A percentile compares a stretch with the other conserved stretches of the same genome.
These are phyloP conservation scores for Phytophthora aleatoria DNA, from an alignment of 352 stramenopile genomes.

Conservation along the genomic window DNA sequence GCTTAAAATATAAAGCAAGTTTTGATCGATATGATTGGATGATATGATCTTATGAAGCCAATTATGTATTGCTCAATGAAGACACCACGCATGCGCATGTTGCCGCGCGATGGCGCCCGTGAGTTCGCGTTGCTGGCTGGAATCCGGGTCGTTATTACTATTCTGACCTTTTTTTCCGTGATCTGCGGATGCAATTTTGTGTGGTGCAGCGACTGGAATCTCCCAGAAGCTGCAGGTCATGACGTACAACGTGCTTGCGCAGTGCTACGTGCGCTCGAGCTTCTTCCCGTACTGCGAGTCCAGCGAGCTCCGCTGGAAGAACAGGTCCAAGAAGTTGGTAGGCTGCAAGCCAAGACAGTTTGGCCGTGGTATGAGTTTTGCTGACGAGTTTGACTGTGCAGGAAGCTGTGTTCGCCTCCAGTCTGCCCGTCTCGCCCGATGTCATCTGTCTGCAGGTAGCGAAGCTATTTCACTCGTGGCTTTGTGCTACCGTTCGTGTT, in stretches of 20 bases:
- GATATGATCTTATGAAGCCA: constrained; percentile 1
- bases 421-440: constrained; percentile 65
- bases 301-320: constrained; percentile 72
- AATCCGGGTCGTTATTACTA: constrained; percentile 1
- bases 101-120: constrained; percentile 32
- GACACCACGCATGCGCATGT: constrained; percentile 35
- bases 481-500: background rate
- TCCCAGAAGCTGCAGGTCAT: constrained; percentile 69
- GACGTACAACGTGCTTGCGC: constrained; percentile 88
- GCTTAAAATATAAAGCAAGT: constrained; percentile 6
- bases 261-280: constrained; percentile 78
- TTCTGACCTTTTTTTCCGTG: constrained; percentile 5
- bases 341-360: background rate
- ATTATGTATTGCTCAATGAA: constrained; percentile 32
- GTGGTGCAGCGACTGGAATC: constrained; percentile 13
- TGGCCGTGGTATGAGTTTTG: background rate
- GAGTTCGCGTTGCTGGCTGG: background rate
- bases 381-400: constrained; percentile 27
- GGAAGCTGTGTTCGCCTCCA: constrained; percentile 56
- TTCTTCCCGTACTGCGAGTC: constrained; percentile 84
- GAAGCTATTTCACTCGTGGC: background rate
- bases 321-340: constrained; percentile 67
- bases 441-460: constrained; percentile 81
- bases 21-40: constrained; percentile 34
- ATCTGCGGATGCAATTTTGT: background rate